Evolutionary conservation across 2,329 filamentous ascomycete genomes (phyloP).

Genomic region (Neonectria neomacrospora): DNA sequence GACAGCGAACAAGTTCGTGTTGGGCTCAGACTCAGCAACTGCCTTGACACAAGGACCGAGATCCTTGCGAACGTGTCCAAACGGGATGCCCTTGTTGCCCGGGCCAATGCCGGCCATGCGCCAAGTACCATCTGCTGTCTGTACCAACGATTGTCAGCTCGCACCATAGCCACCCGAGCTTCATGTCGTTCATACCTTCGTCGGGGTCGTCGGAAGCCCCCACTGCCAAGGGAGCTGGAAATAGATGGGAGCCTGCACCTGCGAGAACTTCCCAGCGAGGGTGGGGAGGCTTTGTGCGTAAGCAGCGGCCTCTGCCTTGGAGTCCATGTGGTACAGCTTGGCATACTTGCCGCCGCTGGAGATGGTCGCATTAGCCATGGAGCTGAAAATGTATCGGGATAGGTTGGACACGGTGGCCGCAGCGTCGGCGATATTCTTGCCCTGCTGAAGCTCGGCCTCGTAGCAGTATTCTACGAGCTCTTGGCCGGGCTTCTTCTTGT

Average conservation of each 20-base stretch:
- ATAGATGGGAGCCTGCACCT: slow-evolving; percentile 32
- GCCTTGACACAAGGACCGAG: slow-evolving; percentile 30
- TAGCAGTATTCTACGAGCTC: slow-evolving; percentile 20
- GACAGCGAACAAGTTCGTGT: slow-evolving; percentile 28
- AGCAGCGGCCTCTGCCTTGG: slow-evolving; percentile 22
- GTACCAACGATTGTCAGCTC: not conserved
- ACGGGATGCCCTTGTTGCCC: slow-evolving; percentile 29
- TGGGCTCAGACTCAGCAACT: slow-evolving; percentile 24
- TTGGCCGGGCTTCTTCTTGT: slow-evolving; percentile 12
- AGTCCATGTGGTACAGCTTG: slow-evolving; percentile 28
- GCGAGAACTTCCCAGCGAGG: slow-evolving; percentile 26
- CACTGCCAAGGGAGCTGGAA: slow-evolving; percentile 27
- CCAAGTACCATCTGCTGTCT: slow-evolving; percentile 32
- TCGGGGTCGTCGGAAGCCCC: slow-evolving; percentile 29
- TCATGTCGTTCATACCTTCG: slow-evolving; percentile 21
- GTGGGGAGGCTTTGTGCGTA: slow-evolving; percentile 22
- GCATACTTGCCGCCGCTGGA: slow-evolving; percentile 31
- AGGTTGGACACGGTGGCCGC: slow-evolving; percentile 24
- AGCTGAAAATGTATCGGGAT: slow-evolving; percentile 27
- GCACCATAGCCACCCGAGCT: too few species aligned
- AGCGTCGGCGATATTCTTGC: slow-evolving; percentile 58
- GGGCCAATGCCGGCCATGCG: slow-evolving; percentile 29
- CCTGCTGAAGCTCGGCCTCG: slow-evolving; percentile 44
- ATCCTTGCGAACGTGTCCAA: slow-evolving; percentile 27
- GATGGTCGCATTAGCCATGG: slow-evolving; percentile 30